A percentile compares a stretch with the other conserved stretches of the same genome.
These are phyloP conservation scores for Pseudomassariella vexata DNA, from an alignment of 2,329 filamentous ascomycete species.

Conservation along the genomic window DNA sequence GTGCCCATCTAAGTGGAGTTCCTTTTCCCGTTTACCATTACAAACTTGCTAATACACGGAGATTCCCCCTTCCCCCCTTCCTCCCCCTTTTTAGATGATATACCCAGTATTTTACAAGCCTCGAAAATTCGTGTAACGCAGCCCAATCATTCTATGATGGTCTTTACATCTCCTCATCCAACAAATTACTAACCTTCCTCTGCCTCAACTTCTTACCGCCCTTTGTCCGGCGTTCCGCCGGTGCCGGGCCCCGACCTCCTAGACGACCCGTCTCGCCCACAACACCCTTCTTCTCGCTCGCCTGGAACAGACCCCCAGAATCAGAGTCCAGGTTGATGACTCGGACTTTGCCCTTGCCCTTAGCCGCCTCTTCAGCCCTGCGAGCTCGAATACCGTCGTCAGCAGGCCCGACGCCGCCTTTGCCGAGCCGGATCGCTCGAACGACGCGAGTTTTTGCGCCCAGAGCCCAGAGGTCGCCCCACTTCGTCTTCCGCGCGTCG, in stretches of 20 bases:
- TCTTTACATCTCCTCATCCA: constrained; percentile 39
- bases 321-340: constrained; percentile 33
- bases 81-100: no score
- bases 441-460: constrained; percentile 79
- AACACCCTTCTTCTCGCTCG: constrained; percentile 25
- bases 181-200: constrained; percentile 25
- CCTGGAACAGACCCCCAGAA: constrained; percentile 29
- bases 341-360: constrained; percentile 29
- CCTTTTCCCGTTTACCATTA: no score
- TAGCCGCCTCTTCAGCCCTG: constrained; percentile 16
- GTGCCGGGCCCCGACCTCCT: constrained; percentile 15
- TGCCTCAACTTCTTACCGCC: constrained; percentile 28
- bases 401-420: constrained; percentile 27
- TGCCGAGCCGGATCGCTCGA: constrained; percentile 56
- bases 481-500: constrained; percentile 82
- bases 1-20: no score
- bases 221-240: constrained; percentile 34
- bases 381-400: constrained; percentile 41
- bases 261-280: constrained; percentile 1
- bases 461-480: constrained; percentile 94
- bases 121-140: no score
- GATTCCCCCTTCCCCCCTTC: no score
- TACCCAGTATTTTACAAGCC: no score
- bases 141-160: constrained; percentile 23
- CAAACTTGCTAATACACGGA: no score